A percentile compares a stretch with the other conserved stretches of the same genome.
Conservation (phyloP, 805 yeast species). For the Blastobotrys muscicola region DNA sequence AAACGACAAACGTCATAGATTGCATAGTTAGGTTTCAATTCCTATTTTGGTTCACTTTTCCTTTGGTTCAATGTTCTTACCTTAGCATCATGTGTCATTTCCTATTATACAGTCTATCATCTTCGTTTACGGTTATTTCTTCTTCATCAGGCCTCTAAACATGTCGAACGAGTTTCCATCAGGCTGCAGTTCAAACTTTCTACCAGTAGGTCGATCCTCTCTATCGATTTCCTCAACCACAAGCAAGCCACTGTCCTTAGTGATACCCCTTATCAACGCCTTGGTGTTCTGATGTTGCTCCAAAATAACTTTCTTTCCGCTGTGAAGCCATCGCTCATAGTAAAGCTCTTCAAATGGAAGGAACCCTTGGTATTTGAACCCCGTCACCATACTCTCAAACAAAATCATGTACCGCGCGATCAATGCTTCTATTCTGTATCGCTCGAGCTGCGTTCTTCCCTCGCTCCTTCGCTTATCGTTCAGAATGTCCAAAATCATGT, state of each 20-base stretch:
- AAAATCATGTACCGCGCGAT: conserved; percentile 59
- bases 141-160: conserved; percentile 77
- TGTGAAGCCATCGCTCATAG: conserved; percentile 81
- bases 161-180: conserved; percentile 97
- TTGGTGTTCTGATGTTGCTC: conserved; percentile 41
- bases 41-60: neutral
- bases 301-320: conserved; percentile 62
- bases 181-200: conserved; percentile 68
- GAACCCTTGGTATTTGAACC: conserved; percentile 58
- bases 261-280: conserved; percentile 72
- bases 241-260: conserved; percentile 75
- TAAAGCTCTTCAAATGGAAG: conserved; percentile 56
- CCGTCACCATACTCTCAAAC: conserved; percentile 47
- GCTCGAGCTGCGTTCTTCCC: conserved; percentile 39
- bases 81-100: neutral
- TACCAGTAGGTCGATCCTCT: conserved; percentile 41
- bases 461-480: conserved; percentile 40
- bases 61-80: neutral
- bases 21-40: neutral
- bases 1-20: too few relatives aligned
- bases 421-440: conserved; percentile 38
- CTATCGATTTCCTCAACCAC: conserved; percentile 58
- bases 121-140: conserved; percentile 26
- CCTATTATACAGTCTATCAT: neutral
- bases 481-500: conserved; percentile 52